Conservation (phyloP, 176 grass and related monocot species). For the Juncus inflexus region DNA sequence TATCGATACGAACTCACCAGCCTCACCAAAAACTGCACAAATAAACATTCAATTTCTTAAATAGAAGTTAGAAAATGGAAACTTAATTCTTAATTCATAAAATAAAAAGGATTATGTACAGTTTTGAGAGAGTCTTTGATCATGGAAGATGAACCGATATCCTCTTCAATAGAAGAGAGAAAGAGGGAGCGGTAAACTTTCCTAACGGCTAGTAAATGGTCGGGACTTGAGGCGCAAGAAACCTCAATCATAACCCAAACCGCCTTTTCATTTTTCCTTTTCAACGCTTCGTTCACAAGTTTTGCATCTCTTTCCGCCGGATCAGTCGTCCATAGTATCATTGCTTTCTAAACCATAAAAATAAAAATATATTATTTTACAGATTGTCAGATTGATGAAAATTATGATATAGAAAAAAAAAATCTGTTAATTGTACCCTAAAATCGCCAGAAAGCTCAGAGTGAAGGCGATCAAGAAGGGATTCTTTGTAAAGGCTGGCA, state of each 20-base stretch:
- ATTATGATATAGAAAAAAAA: neutral
- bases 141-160: slow-evolving; percentile 34
- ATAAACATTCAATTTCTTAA: neutral
- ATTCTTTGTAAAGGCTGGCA: slow-evolving; percentile 52
- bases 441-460: slow-evolving; percentile 65
- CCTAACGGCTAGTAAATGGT: slow-evolving; percentile 68
- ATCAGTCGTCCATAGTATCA: slow-evolving; percentile 70
- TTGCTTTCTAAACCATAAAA: slow-evolving; percentile 36
- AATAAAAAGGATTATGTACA: slow-evolving; percentile 26
- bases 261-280: slow-evolving; percentile 31
- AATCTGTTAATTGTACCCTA: slow-evolving; percentile 34
- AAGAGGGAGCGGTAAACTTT: slow-evolving; percentile 48
- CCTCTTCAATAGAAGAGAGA: slow-evolving; percentile 64
- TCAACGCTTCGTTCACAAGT: slow-evolving; percentile 53
- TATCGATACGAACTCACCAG: slow-evolving; percentile 47
- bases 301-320: slow-evolving; percentile 79
- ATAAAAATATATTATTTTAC: too few relatives aligned
- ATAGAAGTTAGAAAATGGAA: neutral
- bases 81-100: neutral
- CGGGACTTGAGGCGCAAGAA: slow-evolving; percentile 54
- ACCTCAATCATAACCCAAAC: slow-evolving; percentile 52
- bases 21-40: slow-evolving; percentile 36
- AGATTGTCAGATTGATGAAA: neutral
- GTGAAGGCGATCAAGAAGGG: slow-evolving; percentile 54
- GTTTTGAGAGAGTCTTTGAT: slow-evolving; percentile 41